Percentiles rank a stretch among this genome's conserved stretches.
phyloP scores from a whole-genome alignment of 1,139 yeast species.

The Magnusiomyces fungicola region DNA sequence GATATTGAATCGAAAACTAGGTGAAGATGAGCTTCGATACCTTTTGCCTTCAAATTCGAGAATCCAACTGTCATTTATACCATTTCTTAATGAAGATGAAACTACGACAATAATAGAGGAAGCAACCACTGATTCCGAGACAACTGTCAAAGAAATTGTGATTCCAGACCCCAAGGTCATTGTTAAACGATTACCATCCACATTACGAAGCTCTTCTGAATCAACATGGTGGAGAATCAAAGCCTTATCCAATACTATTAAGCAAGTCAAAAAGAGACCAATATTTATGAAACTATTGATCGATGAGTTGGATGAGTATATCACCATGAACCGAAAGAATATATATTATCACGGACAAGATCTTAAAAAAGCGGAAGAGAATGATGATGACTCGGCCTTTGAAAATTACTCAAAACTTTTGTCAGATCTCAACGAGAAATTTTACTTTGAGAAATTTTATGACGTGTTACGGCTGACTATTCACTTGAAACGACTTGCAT shows the following conservation, averaged over 20 bases:
- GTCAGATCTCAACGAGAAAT: not conserved
- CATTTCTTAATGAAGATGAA: not conserved
- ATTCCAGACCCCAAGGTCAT: not conserved
- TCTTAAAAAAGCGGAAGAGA: not conserved
- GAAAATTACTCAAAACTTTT: not conserved
- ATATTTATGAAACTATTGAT: not conserved
- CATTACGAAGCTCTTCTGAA: not conserved
- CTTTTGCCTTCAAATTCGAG: not conserved
- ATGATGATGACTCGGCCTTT: not conserved
- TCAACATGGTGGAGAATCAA: constrained; percentile 4
- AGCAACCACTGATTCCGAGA: not conserved
- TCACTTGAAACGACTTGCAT: not conserved
- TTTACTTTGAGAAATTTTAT: not conserved
- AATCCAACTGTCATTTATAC: not conserved
- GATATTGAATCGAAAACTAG: not conserved
- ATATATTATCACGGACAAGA: not conserved
- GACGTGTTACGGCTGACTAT: constrained; percentile 1
- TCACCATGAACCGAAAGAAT: not conserved
- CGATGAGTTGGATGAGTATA: not conserved
- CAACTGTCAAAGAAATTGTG: not conserved
- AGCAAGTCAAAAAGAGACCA: not conserved
- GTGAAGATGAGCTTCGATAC: not conserved
- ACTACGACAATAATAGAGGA: no score
- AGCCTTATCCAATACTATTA: constrained; percentile 3
- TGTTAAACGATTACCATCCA: not conserved